Conservation (phyloP, 345 rosid genomes). For the Theobroma cacao region DNA sequence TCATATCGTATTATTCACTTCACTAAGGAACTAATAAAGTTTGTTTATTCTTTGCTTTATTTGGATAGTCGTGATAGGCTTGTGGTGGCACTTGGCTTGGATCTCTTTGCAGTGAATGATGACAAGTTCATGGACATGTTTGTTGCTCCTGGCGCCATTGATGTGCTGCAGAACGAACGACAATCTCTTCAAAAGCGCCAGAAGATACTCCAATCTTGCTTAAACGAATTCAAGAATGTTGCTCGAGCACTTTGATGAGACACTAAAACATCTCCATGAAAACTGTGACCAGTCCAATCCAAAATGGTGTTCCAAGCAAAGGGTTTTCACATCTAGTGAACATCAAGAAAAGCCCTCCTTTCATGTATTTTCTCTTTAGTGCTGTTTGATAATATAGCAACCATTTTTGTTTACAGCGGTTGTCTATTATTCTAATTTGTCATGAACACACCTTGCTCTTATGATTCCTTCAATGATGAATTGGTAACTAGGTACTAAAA, state of each 20-base stretch:
- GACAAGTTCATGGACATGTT: constrained; percentile 97
- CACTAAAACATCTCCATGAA: background rate
- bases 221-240: constrained; percentile 77
- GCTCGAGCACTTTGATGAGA: constrained; percentile 64
- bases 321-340: constrained; percentile 27
- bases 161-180: constrained; percentile 61
- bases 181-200: constrained; percentile 83
- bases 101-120: constrained; percentile 82
- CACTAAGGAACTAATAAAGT: background rate
- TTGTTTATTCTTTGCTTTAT: background rate
- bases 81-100: constrained; percentile 80
- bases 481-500: background rate
- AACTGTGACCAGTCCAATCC: constrained; percentile 11
- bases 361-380: background rate
- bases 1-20: background rate
- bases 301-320: background rate
- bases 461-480: background rate
- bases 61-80: constrained; percentile 65
- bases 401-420: background rate
- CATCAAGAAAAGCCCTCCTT: background rate
- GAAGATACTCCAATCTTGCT: constrained; percentile 80
- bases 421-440: background rate
- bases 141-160: constrained; percentile 88
- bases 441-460: background rate
- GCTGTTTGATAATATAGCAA: background rate